Base-by-base conservation (phyloP, 805 yeast genomes). In the Suhomyces sp. region DNA sequence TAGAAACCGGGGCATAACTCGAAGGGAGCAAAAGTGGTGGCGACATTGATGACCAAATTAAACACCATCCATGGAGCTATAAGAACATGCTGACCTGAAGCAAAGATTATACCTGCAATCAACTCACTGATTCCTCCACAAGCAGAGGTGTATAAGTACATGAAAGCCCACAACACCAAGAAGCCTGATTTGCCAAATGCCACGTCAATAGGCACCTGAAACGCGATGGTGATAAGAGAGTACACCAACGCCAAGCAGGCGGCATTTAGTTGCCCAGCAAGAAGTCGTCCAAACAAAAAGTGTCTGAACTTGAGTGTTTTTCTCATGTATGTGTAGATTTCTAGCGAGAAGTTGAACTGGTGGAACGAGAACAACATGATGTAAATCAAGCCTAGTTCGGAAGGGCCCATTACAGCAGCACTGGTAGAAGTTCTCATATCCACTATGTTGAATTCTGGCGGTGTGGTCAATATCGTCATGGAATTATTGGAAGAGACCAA, bases 11-110 rank as follows among this genome's bases (percentile, higher is more conserved):
- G 73, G 22, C 57, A 51, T 33, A 72, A 58, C 4, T 57, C 69
- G 35, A 71, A 55, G 1, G 77, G 74, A 2, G 72, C 66, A 54
- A 68, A 68, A 6, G 72, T 61, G 6, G 71, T 63, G 6, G 71
- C 53, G 4, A 71, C 60, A 45, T 69, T 70, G 41, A 61, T 39
- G 12, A 71, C 68, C 46, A 71, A 56, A 48, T 53, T 56, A 52
- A 65, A 57, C 46, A 71, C 63, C 52, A 69, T 63, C 68, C 69
- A 69, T 2, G 68, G 66, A 15, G 70, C 60, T 24, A 68, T 47
- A 7, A 67, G 52, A 10, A 33, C 15, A 35, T 54, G 58, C 50
- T 53, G 51, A 24, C 59, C 66, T 47, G 39, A 60, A 10, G 62
- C 57, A 9, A 57, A 46, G 10, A 65, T 53, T 17, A 65, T 31